Evolutionary conservation across 768 basidiomycete species (phyloP).

Genomic region (Neoboletus subvelutipes): DNA sequence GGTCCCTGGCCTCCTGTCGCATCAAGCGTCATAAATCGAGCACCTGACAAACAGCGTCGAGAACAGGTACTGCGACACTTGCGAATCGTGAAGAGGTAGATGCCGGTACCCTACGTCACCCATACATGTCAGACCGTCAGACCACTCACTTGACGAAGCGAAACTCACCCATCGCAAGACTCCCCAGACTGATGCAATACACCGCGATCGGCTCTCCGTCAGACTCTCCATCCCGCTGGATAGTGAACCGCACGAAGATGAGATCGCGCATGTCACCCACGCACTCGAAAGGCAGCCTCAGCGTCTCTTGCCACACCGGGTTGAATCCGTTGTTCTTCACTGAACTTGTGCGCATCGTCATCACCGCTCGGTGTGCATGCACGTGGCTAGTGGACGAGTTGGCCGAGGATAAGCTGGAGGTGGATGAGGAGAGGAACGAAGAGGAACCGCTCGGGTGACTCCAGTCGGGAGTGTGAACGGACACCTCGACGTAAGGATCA

Average conservation of each 20-base stretch:
- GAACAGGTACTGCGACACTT: constrained; percentile 87
- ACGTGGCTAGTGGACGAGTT: neutral
- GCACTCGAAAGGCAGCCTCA: constrained; percentile 73
- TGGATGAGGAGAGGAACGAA: constrained; percentile 10
- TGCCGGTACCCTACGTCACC: constrained; percentile 73
- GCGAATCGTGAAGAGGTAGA: constrained; percentile 83
- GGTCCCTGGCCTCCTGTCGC: neutral
- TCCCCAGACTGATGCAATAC: constrained; percentile 71
- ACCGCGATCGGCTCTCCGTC: constrained; percentile 68
- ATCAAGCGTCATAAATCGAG: constrained; percentile 40
- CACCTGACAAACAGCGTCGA: constrained; percentile 88
- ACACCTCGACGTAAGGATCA: constrained; percentile 82
- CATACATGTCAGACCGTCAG: neutral
- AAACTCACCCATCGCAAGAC: constrained; percentile 68
- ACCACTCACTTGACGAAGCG: neutral
- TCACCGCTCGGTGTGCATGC: constrained; percentile 45
- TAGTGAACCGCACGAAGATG: constrained; percentile 78
- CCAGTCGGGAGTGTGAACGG: constrained; percentile 78
- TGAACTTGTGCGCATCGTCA: constrained; percentile 53
- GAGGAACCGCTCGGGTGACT: constrained; percentile 27
- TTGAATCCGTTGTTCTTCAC: constrained; percentile 92
- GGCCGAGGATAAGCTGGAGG: constrained; percentile 4
- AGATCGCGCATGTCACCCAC: constrained; percentile 77
- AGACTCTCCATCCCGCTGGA: constrained; percentile 62
- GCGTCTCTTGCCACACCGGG: constrained; percentile 75